Conservation (phyloP, 2,329 filamentous ascomycete species). For the Penicillium griseofulvum region DNA sequence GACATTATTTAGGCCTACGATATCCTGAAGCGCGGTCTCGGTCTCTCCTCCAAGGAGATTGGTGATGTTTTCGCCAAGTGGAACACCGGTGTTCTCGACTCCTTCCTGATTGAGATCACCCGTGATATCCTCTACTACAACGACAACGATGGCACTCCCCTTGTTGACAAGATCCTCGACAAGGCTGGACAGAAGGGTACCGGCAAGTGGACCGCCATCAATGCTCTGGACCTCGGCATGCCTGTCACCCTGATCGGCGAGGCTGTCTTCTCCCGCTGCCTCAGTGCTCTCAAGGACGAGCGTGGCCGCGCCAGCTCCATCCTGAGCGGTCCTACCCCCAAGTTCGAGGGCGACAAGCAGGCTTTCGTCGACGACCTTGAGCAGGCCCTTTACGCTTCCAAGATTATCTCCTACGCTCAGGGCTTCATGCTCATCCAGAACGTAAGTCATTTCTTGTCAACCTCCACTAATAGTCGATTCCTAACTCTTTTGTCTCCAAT, state of each 20-base stretch:
- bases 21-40: conserved; percentile 98
- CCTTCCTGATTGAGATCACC: conserved; percentile 99
- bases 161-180: conserved; percentile 99
- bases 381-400: conserved; percentile 97
- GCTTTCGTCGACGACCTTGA: conserved; percentile 96
- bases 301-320: conserved; percentile 76
- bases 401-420: conserved; percentile 99
- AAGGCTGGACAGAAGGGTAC: conserved; percentile 99
- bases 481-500: not conserved
- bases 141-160: conserved; percentile 83
- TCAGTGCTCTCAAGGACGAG: conserved; percentile 93
- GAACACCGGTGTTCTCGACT: conserved; percentile 98
- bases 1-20: conserved; percentile 75
- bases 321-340: conserved; percentile 72
- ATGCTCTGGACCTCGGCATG: conserved; percentile 97
- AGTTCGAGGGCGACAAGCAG: conserved; percentile 86
- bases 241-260: conserved; percentile 97
- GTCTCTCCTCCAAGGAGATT: conserved; percentile 87
- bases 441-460: conserved; percentile 53
- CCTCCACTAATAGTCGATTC: not conserved
- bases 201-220: conserved; percentile 99
- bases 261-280: conserved; percentile 90
- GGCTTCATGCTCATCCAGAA: conserved; percentile 99
- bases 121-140: conserved; percentile 98
- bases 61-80: conserved; percentile 90